Base-by-base conservation (phyloP, 805 yeast genomes). In the Sugiyamaella qingdaonensis region DNA sequence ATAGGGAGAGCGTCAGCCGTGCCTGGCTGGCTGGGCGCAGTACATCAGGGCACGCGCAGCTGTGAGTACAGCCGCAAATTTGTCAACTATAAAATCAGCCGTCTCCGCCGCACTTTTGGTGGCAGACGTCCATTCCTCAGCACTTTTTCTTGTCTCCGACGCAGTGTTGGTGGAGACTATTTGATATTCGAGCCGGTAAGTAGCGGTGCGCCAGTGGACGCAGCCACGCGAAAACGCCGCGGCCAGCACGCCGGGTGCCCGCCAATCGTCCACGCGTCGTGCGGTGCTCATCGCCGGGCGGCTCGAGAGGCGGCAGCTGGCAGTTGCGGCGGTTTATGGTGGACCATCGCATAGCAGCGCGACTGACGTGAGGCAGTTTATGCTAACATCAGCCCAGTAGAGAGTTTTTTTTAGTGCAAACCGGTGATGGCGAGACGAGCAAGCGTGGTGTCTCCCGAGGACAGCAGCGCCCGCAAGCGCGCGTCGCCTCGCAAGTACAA, bases 71-170 rank as follows among this genome's bases (percentile, higher is more conserved):
- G 43, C 19, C 21, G 43, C 43, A 39, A 39, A 39, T 39, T 39
- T 39, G 43, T n/a, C 19, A 39, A 39, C 43, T 39, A 39, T 39
- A 39, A 39, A 34, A 39, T 16, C 13, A 39, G 43, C 43, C 43
- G 43, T 21, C 43, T 39, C 43, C 43, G 43, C 43, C 43, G 43
- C 43, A 39, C 43, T 39, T 19, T 19, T 21, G 43, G 43, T 39
- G 43, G 43, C 43, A 39, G 43, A 39, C 43, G 43, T 39, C 43
- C 24, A 19, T 39, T 39, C 43, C 21, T 39, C 24, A 39, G 43
- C 19, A 14, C 24, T 39, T 14, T 39, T 39, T n/a, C 24, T 39
- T 24, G 29, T 24, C 29, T 24, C 7, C 7, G 29, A 24, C 29
- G 29, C 29, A 24, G 29, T 24, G 7, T 24, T 7, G 29, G 29